A percentile compares a stretch with the other conserved stretches of the same genome.
These are phyloP conservation scores for Cardiospermum halicacabum DNA, from an alignment of 345 rosid species.

Conservation along the genomic window DNA sequence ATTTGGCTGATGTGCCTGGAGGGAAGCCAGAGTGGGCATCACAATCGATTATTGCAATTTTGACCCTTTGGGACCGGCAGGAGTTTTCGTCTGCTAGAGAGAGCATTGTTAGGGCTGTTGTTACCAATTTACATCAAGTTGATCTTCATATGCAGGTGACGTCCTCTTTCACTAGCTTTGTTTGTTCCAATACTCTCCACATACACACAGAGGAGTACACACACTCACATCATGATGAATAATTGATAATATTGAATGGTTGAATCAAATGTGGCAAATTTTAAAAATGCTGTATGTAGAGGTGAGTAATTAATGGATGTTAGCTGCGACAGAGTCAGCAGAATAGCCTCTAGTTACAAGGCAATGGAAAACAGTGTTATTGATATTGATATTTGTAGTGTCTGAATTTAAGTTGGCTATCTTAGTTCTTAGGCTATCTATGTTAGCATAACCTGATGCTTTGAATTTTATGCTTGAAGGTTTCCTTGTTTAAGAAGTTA, in stretches of 20 bases:
- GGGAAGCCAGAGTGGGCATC: constrained; percentile 99
- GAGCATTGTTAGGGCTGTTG: constrained; percentile 94
- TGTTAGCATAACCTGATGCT: constrained; percentile 9
- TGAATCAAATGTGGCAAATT: neutral
- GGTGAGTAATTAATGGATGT: neutral
- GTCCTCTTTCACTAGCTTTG: neutral
- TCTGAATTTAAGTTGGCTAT: neutral
- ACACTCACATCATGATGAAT: neutral
- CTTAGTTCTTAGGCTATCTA: neutral
- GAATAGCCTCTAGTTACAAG: neutral
- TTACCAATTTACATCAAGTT: constrained; percentile 85
- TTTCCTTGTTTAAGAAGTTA: constrained; percentile 84
- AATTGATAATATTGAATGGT: neutral
- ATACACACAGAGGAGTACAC: too few species aligned
- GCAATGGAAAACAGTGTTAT: neutral
- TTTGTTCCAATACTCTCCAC: neutral
- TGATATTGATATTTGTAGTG: neutral
- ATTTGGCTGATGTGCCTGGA: constrained; percentile 95
- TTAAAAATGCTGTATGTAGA: neutral
- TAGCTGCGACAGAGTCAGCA: neutral
- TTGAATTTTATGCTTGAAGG: constrained; percentile 48
- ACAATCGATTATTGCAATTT: constrained; percentile 81
- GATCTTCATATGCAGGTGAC: constrained; percentile 96
- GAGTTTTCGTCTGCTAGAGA: constrained; percentile 98
- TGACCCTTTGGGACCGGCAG: constrained; percentile 98